Evolutionary conservation across 2,329 filamentous ascomycete species (phyloP).

Genomic region (Colletotrichum sp.): DNA sequence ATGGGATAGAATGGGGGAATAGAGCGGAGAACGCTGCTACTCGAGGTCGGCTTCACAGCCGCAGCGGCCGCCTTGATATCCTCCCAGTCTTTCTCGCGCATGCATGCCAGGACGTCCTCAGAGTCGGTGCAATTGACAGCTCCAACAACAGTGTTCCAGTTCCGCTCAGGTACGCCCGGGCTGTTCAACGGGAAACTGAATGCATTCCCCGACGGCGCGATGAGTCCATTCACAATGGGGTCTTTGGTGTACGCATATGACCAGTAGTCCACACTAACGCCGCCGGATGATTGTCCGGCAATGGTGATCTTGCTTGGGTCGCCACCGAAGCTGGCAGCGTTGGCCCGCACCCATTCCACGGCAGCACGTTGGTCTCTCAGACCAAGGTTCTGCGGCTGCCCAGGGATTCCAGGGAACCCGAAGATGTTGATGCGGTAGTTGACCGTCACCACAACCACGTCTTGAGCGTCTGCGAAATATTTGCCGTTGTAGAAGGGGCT

Average conservation of each 20-base stretch:
- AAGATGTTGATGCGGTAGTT: constrained; percentile 52
- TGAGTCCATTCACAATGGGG: constrained; percentile 52
- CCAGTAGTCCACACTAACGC: constrained; percentile 47
- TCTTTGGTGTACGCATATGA: constrained; percentile 53
- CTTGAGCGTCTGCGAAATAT: constrained; percentile 45
- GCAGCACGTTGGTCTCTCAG: constrained; percentile 55
- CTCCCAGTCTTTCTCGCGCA: constrained; percentile 38
- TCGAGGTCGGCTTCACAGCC: constrained; percentile 33
- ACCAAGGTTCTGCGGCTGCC: constrained; percentile 43
- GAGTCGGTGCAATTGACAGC: constrained; percentile 32
- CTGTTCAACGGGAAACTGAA: constrained; percentile 50
- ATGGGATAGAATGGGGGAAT: constrained; percentile 47
- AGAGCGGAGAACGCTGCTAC: constrained; percentile 39
- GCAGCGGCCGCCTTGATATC: constrained; percentile 41
- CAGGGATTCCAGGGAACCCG: constrained; percentile 41
- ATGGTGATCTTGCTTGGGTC: constrained; percentile 42
- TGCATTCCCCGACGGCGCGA: constrained; percentile 50
- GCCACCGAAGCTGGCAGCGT: constrained; percentile 52
- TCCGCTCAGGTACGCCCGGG: constrained; percentile 33
- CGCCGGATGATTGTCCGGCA: constrained; percentile 51
- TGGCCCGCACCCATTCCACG: constrained; percentile 53
- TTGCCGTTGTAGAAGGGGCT: constrained; percentile 46
- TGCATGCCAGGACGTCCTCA: constrained; percentile 35
- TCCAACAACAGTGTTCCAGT: constrained; percentile 47
- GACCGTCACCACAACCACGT: constrained; percentile 50